Evolutionary conservation across 176 grass and related monocot species (phyloP).

Genomic region (Eragrostis curvula): DNA sequence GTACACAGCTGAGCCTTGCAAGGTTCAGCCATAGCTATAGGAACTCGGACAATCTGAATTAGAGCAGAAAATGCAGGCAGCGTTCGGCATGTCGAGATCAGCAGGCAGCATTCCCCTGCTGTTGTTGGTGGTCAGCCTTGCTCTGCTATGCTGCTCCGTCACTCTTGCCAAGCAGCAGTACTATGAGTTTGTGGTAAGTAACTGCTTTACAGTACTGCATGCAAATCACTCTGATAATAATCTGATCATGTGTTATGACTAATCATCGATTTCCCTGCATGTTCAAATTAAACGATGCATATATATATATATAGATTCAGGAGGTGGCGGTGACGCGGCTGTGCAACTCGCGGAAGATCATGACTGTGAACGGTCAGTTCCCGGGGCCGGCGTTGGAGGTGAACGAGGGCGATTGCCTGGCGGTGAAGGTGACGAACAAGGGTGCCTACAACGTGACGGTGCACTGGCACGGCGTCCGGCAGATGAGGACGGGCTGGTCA

Average conservation of each 20-base stretch:
- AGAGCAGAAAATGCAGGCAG: too few species aligned
- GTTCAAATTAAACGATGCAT: too few species aligned
- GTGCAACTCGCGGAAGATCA: slow-evolving; percentile 55
- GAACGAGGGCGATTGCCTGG: slow-evolving; percentile 66
- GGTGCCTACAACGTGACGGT: slow-evolving; percentile 72
- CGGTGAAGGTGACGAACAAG: slow-evolving; percentile 58
- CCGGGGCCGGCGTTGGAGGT: slow-evolving; percentile 82
- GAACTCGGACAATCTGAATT: too few species aligned
- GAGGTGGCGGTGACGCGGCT: slow-evolving; percentile 83
- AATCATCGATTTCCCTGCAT: too few species aligned
- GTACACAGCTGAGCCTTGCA: too few species aligned
- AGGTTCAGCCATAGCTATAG: not conserved
- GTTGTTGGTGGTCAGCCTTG: not conserved
- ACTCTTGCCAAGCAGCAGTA: slow-evolving; percentile 55
- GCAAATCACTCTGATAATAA: not conserved
- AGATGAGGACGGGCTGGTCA: slow-evolving; percentile 85
- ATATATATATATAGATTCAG: slow-evolving; percentile 50
- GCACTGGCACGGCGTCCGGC: slow-evolving; percentile 89
- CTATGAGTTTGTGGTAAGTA: slow-evolving; percentile 78
- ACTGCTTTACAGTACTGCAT: too few species aligned
- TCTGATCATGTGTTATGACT: too few species aligned
- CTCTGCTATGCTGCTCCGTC: slow-evolving; percentile 4
- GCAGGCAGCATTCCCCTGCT: not conserved
- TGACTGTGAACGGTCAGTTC: slow-evolving; percentile 84
- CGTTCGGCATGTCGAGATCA: too few species aligned